Base-by-base conservation (phyloP, 1,139 yeast genomes). In the Casaregolazyma lundiana region DNA sequence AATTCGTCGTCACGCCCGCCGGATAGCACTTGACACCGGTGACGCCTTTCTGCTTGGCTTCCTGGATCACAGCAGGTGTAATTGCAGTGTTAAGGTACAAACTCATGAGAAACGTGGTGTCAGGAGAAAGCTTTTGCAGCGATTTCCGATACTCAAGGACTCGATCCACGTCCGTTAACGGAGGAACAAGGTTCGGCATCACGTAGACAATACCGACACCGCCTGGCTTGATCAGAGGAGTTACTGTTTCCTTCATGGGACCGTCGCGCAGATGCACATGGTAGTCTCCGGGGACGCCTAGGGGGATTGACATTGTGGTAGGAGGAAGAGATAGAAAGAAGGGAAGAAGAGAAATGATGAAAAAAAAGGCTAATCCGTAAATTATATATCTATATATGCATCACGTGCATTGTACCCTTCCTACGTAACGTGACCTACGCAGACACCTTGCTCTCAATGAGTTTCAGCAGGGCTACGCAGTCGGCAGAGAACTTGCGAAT, bases 1-100 rank as follows among this genome's bases (percentile, higher is more conserved):
- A 87, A 69, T 92, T 94, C 43, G 99, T 92, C 11, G 99, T 92
- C 29, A 94, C 99, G 41, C 99, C 99, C 1, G 97, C 97, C 24
- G 98, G 98, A 63, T 94, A 92, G 65, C 96, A 89, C 65, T 92
- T 94, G 54, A 89, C 85, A 35, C 84, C 81, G 35, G 89, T 80
- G 45, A 83, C 83, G 2, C 83, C 83, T 11, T 69, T 62, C 50
- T 73, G 65, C n/a, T 92, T 94, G 24, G 97, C 97, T 56, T 79
- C 77, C 47, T 77, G 79, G 49, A 92, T 81, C 39, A 88, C 71
- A 54, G 86, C 95, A 0, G 97, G 97, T 0, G 96, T 86, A 55
- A 92, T 72, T 1, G 80, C 85, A 46, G 77, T 80, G 43, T 84
- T 77, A 43, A 92, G 74, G 60, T 94, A 92, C 54, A 92, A 80